phyloP scores from a whole-genome alignment of 257 asterid species.

The Jacaranda mimosifolia region DNA sequence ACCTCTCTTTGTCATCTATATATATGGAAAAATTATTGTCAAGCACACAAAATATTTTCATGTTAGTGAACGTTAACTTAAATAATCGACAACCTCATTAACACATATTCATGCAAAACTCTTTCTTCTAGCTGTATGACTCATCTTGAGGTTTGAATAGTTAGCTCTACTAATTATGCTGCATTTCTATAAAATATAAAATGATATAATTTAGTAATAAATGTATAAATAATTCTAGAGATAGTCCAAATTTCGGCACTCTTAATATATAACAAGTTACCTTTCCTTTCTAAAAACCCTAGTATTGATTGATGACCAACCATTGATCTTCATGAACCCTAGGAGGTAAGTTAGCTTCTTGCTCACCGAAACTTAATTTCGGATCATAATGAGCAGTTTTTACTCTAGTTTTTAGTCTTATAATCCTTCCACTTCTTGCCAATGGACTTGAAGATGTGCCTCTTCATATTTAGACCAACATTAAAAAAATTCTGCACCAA shows the following conservation, averaged over 20 bases:
- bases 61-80: neutral
- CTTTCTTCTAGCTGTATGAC: neutral
- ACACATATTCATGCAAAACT: neutral
- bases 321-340: too few relatives aligned
- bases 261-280: too few relatives aligned
- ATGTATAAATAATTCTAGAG: too few relatives aligned
- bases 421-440: slow-evolving; percentile 3
- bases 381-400: neutral
- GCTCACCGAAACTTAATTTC: too few relatives aligned
- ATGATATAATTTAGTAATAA: too few relatives aligned
- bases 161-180: neutral
- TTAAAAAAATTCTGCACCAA: neutral
- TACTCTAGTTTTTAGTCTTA: neutral
- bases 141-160: neutral
- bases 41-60: neutral
- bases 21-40: neutral
- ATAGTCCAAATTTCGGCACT: too few relatives aligned
- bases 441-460: neutral
- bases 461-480: too few relatives aligned
- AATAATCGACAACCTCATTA: neutral
- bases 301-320: too few relatives aligned
- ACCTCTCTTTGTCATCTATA: neutral
- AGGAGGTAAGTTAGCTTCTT: too few relatives aligned
- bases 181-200: neutral
- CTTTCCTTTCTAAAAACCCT: too few relatives aligned